Conservation (phyloP, 2,329 filamentous ascomycete species). For the Polychaeton citri region DNA sequence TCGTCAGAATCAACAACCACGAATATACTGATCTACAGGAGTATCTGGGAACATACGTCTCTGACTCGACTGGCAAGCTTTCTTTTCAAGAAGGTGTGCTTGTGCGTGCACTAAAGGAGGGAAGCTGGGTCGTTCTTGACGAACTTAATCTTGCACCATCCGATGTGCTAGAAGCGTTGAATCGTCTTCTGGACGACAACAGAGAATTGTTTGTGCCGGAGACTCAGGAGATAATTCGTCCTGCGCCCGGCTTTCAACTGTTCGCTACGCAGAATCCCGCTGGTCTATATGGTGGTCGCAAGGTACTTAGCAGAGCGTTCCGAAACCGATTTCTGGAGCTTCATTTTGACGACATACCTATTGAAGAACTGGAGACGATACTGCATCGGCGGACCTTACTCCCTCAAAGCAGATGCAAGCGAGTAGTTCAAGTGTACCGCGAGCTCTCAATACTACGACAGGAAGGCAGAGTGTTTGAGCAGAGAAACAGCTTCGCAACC, state of each 20-base stretch:
- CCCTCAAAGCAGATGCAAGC: constrained; percentile 77
- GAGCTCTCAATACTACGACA: constrained; percentile 83
- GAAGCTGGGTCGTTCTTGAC: constrained; percentile 96
- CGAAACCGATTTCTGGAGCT: constrained; percentile 93
- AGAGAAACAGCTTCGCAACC: constrained; percentile 84
- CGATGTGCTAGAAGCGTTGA: constrained; percentile 90
- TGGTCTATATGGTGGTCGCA: constrained; percentile 87
- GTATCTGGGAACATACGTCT: constrained; percentile 89
- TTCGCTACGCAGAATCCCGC: constrained; percentile 97
- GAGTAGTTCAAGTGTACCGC: constrained; percentile 88
- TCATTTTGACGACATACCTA: constrained; percentile 95
- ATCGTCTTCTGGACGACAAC: constrained; percentile 91
- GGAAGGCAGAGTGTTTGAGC: constrained; percentile 82
- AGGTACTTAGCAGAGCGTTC: constrained; percentile 85
- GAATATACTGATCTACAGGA: constrained; percentile 98
- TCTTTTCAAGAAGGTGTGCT: constrained; percentile 87
- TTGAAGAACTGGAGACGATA: constrained; percentile 85
- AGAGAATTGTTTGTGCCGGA: constrained; percentile 90
- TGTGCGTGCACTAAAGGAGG: constrained; percentile 80
- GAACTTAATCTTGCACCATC: constrained; percentile 95
- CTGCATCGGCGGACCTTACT: constrained; percentile 78
- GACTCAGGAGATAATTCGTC: constrained; percentile 84
- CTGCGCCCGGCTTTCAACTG: constrained; percentile 91
- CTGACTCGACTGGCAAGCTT: constrained; percentile 69
- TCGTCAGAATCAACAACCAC: constrained; percentile 98